Evolutionary conservation across 192 early-diverging fungal species (phyloP).

Genomic region (Lunasporangiospora selenospora): DNA sequence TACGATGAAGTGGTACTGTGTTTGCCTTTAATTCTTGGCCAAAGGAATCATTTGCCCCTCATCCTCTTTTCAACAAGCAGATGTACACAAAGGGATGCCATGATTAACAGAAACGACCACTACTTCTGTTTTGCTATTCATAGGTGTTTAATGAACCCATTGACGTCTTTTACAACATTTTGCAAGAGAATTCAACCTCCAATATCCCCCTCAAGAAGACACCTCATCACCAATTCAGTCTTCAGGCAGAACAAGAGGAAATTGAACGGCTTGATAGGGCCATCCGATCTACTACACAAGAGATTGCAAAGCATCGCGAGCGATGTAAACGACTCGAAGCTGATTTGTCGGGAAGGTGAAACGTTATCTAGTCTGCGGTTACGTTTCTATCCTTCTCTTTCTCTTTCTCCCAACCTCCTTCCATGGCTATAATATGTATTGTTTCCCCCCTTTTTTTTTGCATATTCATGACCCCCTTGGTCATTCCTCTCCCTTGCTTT

Average conservation of each 20-base stretch:
- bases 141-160: conserved; percentile 87
- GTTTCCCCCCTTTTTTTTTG: too few species aligned
- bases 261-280: conserved; percentile 66
- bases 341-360: conserved; percentile 18
- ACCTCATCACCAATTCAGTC: conserved; percentile 54
- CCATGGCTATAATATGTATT: too few species aligned
- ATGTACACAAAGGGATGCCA: conserved; percentile 44
- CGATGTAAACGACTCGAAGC: conserved; percentile 31
- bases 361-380: too few species aligned
- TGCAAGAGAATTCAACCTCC: conserved; percentile 57
- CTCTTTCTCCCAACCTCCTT: too few species aligned
- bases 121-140: conserved; percentile 4
- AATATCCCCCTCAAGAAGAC: conserved; percentile 56
- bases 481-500: too few species aligned
- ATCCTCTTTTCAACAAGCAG: too few species aligned
- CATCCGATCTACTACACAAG: conserved; percentile 27
- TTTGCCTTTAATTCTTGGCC: neutral
- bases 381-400: too few species aligned
- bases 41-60: conserved; percentile 24
- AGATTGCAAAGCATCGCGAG: conserved; percentile 30
- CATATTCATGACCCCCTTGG: too few species aligned
- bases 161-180: conserved; percentile 70
- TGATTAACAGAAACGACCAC: conserved; percentile 56
- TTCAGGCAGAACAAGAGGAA: conserved; percentile 76
- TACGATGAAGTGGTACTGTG: conserved; percentile 91